phyloP scores from a whole-genome alignment of 1,284 basidiomycete species.

The Papiliotrema laurentii region DNA sequence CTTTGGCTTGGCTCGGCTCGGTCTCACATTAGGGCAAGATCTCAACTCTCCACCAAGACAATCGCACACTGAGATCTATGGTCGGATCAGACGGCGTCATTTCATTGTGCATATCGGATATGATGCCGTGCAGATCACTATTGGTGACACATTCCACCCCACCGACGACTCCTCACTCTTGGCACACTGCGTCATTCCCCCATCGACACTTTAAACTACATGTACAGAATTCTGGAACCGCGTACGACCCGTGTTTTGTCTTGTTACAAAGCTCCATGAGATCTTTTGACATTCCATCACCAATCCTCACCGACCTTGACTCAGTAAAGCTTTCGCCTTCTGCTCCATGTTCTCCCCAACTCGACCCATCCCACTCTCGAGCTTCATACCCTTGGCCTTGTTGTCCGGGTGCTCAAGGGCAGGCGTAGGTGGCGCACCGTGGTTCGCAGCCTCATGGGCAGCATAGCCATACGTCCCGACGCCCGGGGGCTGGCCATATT shows the following conservation, averaged over 20 bases:
- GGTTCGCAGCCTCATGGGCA: background rate
- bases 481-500: background rate
- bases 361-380: background rate
- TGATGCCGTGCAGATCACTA: background rate
- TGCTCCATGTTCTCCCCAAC: slow-evolving; percentile 14
- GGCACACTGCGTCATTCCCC: too few species aligned
- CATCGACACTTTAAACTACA: too few species aligned
- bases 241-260: too few species aligned
- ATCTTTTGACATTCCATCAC: background rate
- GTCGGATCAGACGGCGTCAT: too few species aligned
- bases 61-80: too few species aligned
- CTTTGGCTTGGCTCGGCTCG: too few species aligned
- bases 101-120: background rate
- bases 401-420: slow-evolving; percentile 6
- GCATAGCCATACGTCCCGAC: background rate
- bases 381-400: slow-evolving; percentile 1
- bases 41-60: too few species aligned
- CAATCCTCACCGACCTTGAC: slow-evolving; percentile 1
- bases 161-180: too few species aligned
- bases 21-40: too few species aligned
- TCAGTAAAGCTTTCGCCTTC: slow-evolving; percentile 17
- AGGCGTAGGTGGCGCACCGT: slow-evolving; percentile 12
- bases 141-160: too few species aligned
- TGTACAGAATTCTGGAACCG: too few species aligned
- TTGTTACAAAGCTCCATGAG: too few species aligned